Conservation (phyloP, 805 yeast genomes). For the Saccharomycopsis sp. region DNA sequence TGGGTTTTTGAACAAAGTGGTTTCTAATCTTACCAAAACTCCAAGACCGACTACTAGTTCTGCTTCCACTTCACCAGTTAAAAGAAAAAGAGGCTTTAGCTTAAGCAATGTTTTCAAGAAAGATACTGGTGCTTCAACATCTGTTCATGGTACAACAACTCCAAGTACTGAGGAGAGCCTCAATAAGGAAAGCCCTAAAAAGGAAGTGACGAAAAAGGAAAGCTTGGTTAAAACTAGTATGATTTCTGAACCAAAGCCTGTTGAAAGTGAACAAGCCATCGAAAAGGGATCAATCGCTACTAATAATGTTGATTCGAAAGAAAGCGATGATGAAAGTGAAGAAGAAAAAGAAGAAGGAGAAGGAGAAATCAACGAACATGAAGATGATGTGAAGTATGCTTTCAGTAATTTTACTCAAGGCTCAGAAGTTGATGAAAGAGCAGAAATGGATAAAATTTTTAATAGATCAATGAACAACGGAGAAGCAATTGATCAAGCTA, state of each 20-base stretch:
- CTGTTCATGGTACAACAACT: not conserved
- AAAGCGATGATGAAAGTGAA: not conserved
- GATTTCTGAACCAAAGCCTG: not conserved
- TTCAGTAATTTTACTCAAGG: slow-evolving; percentile 15
- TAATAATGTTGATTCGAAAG: not conserved
- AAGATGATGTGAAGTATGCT: slow-evolving; percentile 3
- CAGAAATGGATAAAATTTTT: slow-evolving; percentile 6
- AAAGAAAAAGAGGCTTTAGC: slow-evolving; percentile 9
- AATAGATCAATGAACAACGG: slow-evolving; percentile 3
- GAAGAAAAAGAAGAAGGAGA: not conserved
- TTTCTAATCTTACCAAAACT: slow-evolving; percentile 2
- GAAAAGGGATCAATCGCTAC: not conserved
- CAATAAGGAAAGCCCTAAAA: not conserved
- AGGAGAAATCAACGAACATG: not conserved
- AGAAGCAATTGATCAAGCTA: not conserved
- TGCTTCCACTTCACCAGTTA: not conserved
- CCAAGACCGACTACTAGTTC: not conserved
- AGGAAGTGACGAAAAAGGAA: not conserved
- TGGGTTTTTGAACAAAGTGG: slow-evolving; percentile 5
- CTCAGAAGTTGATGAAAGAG: slow-evolving; percentile 2
- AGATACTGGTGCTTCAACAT: not conserved
- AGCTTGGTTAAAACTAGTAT: not conserved
- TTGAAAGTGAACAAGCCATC: not conserved
- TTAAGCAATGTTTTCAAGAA: slow-evolving; percentile 3
- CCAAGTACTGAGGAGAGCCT: not conserved